A percentile compares a stretch with the other conserved stretches of the same genome.
phyloP scores from a whole-genome alignment of 352 stramenopile genomes.

The Thraustotheca clavata region DNA sequence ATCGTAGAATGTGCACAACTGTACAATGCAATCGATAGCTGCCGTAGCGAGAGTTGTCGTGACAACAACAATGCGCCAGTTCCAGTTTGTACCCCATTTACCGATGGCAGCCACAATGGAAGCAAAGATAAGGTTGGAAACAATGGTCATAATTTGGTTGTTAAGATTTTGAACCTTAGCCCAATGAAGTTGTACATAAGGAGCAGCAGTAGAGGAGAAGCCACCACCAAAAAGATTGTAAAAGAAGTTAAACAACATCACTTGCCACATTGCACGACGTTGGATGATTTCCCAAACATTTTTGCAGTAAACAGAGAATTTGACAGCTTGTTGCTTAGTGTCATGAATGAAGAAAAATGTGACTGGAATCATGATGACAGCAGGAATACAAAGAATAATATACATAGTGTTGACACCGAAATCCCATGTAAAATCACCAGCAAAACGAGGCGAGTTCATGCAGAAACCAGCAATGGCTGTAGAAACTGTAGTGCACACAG shows the following conservation, averaged over 20 bases:
- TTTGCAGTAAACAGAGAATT: background rate
- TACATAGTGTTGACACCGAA: slow-evolving; percentile 7
- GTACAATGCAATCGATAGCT: slow-evolving; percentile 33
- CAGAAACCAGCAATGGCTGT: slow-evolving; percentile 29
- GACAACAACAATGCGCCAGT: slow-evolving; percentile 40
- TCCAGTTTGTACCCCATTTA: slow-evolving; percentile 39
- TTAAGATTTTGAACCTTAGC: slow-evolving; percentile 40
- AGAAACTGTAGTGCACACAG: slow-evolving; percentile 30
- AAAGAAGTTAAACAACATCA: slow-evolving; percentile 52
- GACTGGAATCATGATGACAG: slow-evolving; percentile 15
- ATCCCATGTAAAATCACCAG: slow-evolving; percentile 33
- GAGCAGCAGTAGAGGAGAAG: slow-evolving; percentile 27
- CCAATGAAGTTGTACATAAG: slow-evolving; percentile 54
- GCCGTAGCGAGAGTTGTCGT: slow-evolving; percentile 28
- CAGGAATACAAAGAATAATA: slow-evolving; percentile 28
- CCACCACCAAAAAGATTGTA: slow-evolving; percentile 41
- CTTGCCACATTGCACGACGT: slow-evolving; percentile 58
- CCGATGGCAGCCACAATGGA: slow-evolving; percentile 32
- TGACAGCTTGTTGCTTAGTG: background rate
- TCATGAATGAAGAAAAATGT: slow-evolving; percentile 2
- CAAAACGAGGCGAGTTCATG: slow-evolving; percentile 46
- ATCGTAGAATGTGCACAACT: slow-evolving; percentile 48
- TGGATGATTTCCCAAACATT: slow-evolving; percentile 31
- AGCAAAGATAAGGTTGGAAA: slow-evolving; percentile 42
- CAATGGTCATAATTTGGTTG: slow-evolving; percentile 34